Percentiles rank a stretch among this genome's conserved stretches.
Evolutionary conservation across 2,329 filamentous ascomycete genomes (phyloP).

Genomic region (Cucurbitaria berberidis): DNA sequence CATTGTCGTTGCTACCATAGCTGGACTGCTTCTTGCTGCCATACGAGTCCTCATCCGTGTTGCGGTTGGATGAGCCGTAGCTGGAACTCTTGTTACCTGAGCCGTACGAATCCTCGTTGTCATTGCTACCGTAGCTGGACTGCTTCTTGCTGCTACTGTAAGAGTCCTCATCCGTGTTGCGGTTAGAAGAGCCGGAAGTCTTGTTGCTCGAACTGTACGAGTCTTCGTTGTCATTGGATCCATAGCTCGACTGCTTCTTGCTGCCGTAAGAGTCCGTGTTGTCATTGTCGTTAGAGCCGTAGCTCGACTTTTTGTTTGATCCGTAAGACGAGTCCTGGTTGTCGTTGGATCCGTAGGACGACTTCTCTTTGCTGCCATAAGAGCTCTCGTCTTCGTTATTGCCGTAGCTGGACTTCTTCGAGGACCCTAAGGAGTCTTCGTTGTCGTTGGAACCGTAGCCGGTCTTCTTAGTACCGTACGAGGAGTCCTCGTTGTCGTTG

Average conservation of each 20-base stretch:
- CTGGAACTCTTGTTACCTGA: too few species aligned
- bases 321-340: constrained; percentile 7
- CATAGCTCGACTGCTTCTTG: constrained; percentile 7
- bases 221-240: constrained; percentile 2
- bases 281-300: constrained; percentile 10
- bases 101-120: constrained; percentile 1
- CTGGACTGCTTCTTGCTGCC: neutral
- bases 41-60: neutral
- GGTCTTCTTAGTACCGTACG: constrained; percentile 10
- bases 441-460: constrained; percentile 9
- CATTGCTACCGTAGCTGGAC: neutral
- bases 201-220: constrained; percentile 5
- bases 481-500: constrained; percentile 8
- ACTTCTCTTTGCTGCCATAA: constrained; percentile 9
- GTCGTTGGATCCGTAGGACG: constrained; percentile 2
- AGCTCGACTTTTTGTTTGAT: constrained; percentile 1
- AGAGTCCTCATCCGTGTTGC: neutral
- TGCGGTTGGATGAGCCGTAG: too few species aligned
- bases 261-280: constrained; percentile 5
- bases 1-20: neutral
- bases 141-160: neutral
- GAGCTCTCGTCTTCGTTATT: constrained; percentile 1
- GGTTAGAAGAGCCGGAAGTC: neutral
- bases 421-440: constrained; percentile 10
- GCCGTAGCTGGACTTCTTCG: constrained; percentile 2